Evolutionary conservation across 805 yeast species (phyloP), one percentile per base, ranked within the genome.

Genomic region (Ogataea wickerhamii): DNA sequence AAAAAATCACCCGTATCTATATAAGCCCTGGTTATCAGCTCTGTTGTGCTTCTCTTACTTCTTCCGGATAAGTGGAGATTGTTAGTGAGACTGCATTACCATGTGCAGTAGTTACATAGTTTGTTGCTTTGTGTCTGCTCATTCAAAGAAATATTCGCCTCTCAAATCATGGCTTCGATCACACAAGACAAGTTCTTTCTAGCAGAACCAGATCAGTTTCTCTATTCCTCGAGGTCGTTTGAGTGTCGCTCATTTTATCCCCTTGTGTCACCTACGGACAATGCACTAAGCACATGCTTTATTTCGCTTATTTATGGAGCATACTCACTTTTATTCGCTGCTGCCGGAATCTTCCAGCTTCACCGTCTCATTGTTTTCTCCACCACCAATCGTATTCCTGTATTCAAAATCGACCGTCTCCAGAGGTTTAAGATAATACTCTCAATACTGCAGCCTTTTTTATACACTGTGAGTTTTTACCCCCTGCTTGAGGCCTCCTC

Each of bases 201-300:
- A 13, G 29, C 16, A 13, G n/a, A 26, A 7, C 29, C 29, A 11
- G 16, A 14, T 11, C n/a, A 11, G 8, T 7, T 7, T 12, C 16
- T 26, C 8, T 13, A 11, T 14, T 13, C n/a, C 8, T 7, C 16
- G 16, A 26, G 16, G 8, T 8, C 24, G 13, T 10, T 36, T 18
- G 40, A 38, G 32, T 44, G 52, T 26, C 24, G 29, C 10, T 41
- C 53, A 13, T 50, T 47, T 26, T n/a, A 25, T 4, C 66, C 66
- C 2, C 36, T 60, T 17, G 25, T 47, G 3, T 46, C 51, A 3
- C 40, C 46, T 5, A n/a, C 36, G 11, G 37, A 53, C 5, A 61
- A 53, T 36, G 49, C 63, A 1, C 29, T 63, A 31, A 58, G 48
- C 16, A 60, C 60, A 6, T 60, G 66, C 36, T 63, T 63, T 44